Conservation (phyloP, 371 early-diverging fungal species). For the Homolaphlyctis polyrhiza region DNA sequence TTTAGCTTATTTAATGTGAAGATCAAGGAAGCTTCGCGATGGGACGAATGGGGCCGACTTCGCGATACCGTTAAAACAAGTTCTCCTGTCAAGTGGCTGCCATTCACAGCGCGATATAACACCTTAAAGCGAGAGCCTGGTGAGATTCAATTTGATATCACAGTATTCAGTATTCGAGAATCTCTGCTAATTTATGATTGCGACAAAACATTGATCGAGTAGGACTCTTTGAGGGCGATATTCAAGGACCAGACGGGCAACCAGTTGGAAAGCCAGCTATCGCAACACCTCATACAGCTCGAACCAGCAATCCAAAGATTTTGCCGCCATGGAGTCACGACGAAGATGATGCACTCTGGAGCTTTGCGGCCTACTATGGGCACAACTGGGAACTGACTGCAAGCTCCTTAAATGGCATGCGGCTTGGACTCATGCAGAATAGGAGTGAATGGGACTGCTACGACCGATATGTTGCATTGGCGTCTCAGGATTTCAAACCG, state of each 20-base stretch:
- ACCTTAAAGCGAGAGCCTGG: neutral
- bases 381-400: conserved; percentile 68
- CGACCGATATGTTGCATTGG: conserved; percentile 47
- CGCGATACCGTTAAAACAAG: neutral
- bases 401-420: conserved; percentile 50
- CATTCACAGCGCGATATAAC: neutral
- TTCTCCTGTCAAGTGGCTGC: conserved; percentile 4
- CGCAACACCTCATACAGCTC: neutral
- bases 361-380: conserved; percentile 50
- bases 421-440: conserved; percentile 48
- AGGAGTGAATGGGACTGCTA: conserved; percentile 67
- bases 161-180: too few species aligned
- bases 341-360: conserved; percentile 61
- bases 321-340: conserved; percentile 54
- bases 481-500: conserved; percentile 9
- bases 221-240: neutral
- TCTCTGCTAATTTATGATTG: too few species aligned
- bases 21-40: conserved; percentile 15
- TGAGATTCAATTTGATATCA: too few species aligned
- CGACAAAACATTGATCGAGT: too few species aligned
- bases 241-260: neutral
- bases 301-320: neutral
- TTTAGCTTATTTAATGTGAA: conserved; percentile 11
- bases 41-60: conserved; percentile 25
- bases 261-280: neutral